Conservation (phyloP, 2,329 filamentous ascomycete genomes). For the Claviceps digitariae region DNA sequence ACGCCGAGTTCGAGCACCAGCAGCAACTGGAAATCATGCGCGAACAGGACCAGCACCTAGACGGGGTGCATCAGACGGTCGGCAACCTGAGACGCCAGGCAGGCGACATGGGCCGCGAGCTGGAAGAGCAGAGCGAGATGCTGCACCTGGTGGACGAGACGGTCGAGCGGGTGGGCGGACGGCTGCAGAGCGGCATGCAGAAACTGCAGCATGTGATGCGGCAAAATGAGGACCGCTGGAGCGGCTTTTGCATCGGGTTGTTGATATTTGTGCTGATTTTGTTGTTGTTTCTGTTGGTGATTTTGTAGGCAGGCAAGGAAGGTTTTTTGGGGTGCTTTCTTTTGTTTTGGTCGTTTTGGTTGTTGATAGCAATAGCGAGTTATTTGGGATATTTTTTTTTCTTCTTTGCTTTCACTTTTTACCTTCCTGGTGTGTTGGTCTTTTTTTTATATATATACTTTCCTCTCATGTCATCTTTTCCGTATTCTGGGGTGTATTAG, state of each 20-base stretch:
- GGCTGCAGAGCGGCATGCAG: constrained; percentile 74
- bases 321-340: not conserved
- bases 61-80: constrained; percentile 86
- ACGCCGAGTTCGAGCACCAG: constrained; percentile 78
- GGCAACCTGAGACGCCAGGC: constrained; percentile 83
- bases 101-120: constrained; percentile 86
- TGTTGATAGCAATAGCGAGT: too few relatives aligned
- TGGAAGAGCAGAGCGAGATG: constrained; percentile 89
- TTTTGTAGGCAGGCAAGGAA: constrained; percentile 32
- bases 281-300: constrained; percentile 63
- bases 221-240: constrained; percentile 77
- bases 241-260: constrained; percentile 80
- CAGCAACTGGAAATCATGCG: constrained; percentile 85
- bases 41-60: constrained; percentile 86
- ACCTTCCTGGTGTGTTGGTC: not conserved
- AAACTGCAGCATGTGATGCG: constrained; percentile 75
- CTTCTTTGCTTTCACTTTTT: not conserved
- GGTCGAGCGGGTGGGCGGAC: constrained; percentile 75
- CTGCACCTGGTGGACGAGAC: constrained; percentile 73
- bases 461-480: too few relatives aligned
- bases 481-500: too few relatives aligned
- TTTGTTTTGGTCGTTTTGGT: too few relatives aligned
- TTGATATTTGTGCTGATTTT: constrained; percentile 83
- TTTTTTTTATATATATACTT: too few relatives aligned
- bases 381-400: too few relatives aligned